phyloP scores from a whole-genome alignment of 2,329 filamentous ascomycete species.

The Tolypocladium pustulatum region DNA sequence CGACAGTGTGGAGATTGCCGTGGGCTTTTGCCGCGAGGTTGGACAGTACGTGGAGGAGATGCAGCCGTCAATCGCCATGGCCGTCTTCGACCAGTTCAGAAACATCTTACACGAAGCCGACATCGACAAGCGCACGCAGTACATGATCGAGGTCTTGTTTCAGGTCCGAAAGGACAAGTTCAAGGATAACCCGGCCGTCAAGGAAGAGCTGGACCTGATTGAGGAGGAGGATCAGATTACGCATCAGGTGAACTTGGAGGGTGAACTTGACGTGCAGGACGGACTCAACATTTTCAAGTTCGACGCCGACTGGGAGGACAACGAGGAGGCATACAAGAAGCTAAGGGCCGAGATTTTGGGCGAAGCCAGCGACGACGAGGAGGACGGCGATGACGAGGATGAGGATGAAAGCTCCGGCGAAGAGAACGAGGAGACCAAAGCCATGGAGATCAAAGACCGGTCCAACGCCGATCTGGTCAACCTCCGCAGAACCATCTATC shows the following conservation, averaged over 20 bases:
- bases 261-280: slow-evolving; percentile 76
- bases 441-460: slow-evolving; percentile 94
- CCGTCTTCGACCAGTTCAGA: slow-evolving; percentile 91
- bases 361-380: slow-evolving; percentile 79
- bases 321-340: slow-evolving; percentile 82
- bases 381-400: slow-evolving; percentile 42
- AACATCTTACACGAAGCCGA: slow-evolving; percentile 93
- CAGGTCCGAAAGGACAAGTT: slow-evolving; percentile 94
- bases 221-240: slow-evolving; percentile 98
- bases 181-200: slow-evolving; percentile 85
- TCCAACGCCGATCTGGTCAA: slow-evolving; percentile 94
- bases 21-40: slow-evolving; percentile 84
- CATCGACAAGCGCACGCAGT: slow-evolving; percentile 97
- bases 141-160: slow-evolving; percentile 97
- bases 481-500: slow-evolving; percentile 84
- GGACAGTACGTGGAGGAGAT: slow-evolving; percentile 93
- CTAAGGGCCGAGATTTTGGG: slow-evolving; percentile 90
- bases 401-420: slow-evolving; percentile 63
- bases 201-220: slow-evolving; percentile 86
- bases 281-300: slow-evolving; percentile 92
- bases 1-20: slow-evolving; percentile 94
- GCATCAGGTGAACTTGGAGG: slow-evolving; percentile 72
- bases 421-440: slow-evolving; percentile 67
- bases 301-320: slow-evolving; percentile 78
- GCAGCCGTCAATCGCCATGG: slow-evolving; percentile 76